phyloP scores from a whole-genome alignment of 495 filamentous ascomycete species.

The Neurospora sp. region DNA sequence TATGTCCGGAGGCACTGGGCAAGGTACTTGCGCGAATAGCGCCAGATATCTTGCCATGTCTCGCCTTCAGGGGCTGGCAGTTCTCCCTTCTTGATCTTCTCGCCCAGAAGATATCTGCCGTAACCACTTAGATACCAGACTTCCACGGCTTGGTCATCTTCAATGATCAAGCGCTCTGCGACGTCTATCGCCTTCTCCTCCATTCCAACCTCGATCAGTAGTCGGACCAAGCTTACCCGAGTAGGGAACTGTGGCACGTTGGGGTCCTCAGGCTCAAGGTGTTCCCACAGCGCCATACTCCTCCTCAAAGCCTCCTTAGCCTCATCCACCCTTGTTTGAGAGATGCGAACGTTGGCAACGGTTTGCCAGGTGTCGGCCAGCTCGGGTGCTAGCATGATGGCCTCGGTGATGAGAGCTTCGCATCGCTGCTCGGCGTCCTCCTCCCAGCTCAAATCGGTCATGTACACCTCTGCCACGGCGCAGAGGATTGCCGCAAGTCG shows the following conservation, averaged over 20 bases:
- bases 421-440: constrained; percentile 77
- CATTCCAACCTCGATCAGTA: constrained; percentile 85
- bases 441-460: constrained; percentile 94
- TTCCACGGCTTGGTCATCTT: constrained; percentile 90
- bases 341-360: constrained; percentile 84
- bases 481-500: constrained; percentile 82
- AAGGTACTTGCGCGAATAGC: constrained; percentile 51
- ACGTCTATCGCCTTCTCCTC: constrained; percentile 76
- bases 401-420: constrained; percentile 78
- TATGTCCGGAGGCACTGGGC: constrained; percentile 50
- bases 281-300: constrained; percentile 71
- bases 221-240: constrained; percentile 67
- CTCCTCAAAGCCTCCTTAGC: constrained; percentile 64
- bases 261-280: constrained; percentile 52
- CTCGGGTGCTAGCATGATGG: constrained; percentile 62
- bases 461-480: constrained; percentile 86
- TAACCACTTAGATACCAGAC: constrained; percentile 96
- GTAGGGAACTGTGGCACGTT: constrained; percentile 73
- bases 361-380: constrained; percentile 83
- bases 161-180: constrained; percentile 66
- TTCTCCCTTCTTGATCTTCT: constrained; percentile 45
- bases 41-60: constrained; percentile 38
- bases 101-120: constrained; percentile 68
- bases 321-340: constrained; percentile 66
- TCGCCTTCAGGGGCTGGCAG: constrained; percentile 22